Base-by-base conservation (phyloP, 805 yeast genomes). In the Millerozyma miso region DNA sequence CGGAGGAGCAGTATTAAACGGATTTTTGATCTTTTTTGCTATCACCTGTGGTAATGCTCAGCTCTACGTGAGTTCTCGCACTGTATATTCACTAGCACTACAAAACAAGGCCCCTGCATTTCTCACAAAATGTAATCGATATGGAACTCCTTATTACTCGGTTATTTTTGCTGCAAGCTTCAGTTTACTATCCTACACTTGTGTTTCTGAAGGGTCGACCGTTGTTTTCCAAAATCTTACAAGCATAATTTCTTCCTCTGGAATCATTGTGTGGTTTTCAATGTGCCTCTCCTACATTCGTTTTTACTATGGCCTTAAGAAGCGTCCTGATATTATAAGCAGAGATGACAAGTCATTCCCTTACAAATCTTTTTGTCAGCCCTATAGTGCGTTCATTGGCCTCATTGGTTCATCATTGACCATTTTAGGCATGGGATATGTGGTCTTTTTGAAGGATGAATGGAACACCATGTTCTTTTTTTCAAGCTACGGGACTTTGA, bases 221-320 rank as follows among this genome's bases (percentile, higher is more conserved):
- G 61, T 67, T 13, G 83, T 83, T 4, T 86, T 87, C 50, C 84
- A 79, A 46, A 77, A 83, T 51, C 64, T 86, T 44, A 76, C 85
- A 5, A 80, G 81, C 50, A 71, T 86, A 31, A 76, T 86, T 40
- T 80, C 90, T 2, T 79, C 90, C 0, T 76, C 90, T 1, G 90
- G 89, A 0, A 76, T 88, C 41, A 62, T 88, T 31, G 88, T 85
- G 35, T 88, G 96, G 96, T 72, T 74, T 49, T 85, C 88, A 4
- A 78, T 84, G 76, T 80, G 85, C 51, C 55, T 81, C 14, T 71
- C 88, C 2, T 85, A 73, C 55, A 57, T 84, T 32, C 62, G 90
- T 41, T 84, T 83, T 54, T 80, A 75, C 59, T 77, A 72, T 47
- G 90, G 86, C 0, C 60, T 84, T 47, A 71, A 73, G 48, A 61